These are phyloP conservation scores for Ophiostoma sp. DNA, from an alignment of 2,329 filamentous ascomycete species.

Conservation along the genomic window DNA sequence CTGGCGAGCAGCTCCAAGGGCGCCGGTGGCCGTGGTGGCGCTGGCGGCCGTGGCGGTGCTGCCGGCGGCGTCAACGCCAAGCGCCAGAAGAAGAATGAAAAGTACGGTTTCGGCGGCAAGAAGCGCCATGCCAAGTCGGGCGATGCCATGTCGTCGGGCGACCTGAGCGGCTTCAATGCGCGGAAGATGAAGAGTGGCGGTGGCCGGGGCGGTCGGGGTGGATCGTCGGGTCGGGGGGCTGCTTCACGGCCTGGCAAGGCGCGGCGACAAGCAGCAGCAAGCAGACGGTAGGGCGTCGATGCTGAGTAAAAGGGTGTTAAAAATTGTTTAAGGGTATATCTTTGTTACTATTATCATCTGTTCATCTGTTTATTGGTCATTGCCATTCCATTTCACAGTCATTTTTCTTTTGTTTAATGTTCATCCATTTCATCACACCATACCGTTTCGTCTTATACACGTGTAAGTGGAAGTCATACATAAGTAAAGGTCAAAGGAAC, in stretches of 20 bases:
- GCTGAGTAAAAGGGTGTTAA: background rate
- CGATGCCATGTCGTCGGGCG: slow-evolving; percentile 78
- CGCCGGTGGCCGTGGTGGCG: slow-evolving; percentile 21
- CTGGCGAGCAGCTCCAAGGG: slow-evolving; percentile 42
- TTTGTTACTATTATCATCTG: slow-evolving; percentile 14
- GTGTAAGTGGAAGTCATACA: background rate
- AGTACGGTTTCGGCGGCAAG: slow-evolving; percentile 95
- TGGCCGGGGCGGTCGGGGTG: slow-evolving; percentile 31
- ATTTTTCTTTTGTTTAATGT: background rate
- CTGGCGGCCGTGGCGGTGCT: slow-evolving; percentile 39
- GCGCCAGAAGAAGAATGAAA: slow-evolving; percentile 89
- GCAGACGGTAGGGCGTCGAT: slow-evolving; percentile 32
- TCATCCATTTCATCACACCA: background rate
- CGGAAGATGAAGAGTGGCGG: slow-evolving; percentile 79
- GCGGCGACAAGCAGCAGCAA: slow-evolving; percentile 49
- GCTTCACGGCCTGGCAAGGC: slow-evolving; percentile 44
- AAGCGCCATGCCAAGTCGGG: slow-evolving; percentile 90
- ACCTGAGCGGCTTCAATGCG: slow-evolving; percentile 75
- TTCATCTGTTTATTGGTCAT: background rate
- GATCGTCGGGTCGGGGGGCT: slow-evolving; percentile 29
- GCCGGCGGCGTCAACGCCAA: slow-evolving; percentile 60
- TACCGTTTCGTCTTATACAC: background rate
- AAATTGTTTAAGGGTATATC: background rate
- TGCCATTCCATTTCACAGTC: background rate
- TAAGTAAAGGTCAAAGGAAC: background rate